Evolutionary conservation across 441 rosid genomes (phyloP).

Genomic region (Populus hybrid): DNA sequence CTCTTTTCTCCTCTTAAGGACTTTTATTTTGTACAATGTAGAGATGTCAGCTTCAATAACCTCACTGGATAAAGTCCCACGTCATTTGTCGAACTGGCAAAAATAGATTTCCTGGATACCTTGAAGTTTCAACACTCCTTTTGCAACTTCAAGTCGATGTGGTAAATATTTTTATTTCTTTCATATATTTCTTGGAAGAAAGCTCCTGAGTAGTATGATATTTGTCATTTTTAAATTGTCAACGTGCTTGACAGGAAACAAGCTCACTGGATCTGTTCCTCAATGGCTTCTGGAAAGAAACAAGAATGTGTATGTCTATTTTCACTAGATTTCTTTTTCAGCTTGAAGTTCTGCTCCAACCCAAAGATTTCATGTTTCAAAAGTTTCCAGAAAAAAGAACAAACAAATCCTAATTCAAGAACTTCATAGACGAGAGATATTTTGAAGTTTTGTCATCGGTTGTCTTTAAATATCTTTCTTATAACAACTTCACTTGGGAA

Average conservation of each 20-base stretch:
- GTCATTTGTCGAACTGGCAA: slow-evolving; percentile 41
- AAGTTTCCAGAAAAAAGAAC: too few species aligned
- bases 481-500: slow-evolving; percentile 68
- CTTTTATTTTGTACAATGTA: slow-evolving; percentile 29
- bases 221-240: slow-evolving; percentile 6
- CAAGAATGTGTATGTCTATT: slow-evolving; percentile 57
- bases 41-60: slow-evolving; percentile 48
- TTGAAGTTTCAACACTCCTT: too few species aligned
- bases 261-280: slow-evolving; percentile 21
- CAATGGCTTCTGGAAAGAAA: slow-evolving; percentile 47
- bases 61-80: slow-evolving; percentile 51
- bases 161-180: background rate
- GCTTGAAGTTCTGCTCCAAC: slow-evolving; percentile 1
- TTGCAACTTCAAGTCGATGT: slow-evolving; percentile 29
- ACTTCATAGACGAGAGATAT: background rate
- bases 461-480: slow-evolving; percentile 67
- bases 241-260: slow-evolving; percentile 78
- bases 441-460: slow-evolving; percentile 14
- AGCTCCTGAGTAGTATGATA: background rate
- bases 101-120: slow-evolving; percentile 56
- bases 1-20: background rate
- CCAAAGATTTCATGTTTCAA: background rate
- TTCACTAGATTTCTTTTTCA: background rate
- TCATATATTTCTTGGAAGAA: background rate
- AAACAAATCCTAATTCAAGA: background rate